Base-by-base conservation (phyloP, 129 eudicot species). In the Arctium lappa region DNA sequence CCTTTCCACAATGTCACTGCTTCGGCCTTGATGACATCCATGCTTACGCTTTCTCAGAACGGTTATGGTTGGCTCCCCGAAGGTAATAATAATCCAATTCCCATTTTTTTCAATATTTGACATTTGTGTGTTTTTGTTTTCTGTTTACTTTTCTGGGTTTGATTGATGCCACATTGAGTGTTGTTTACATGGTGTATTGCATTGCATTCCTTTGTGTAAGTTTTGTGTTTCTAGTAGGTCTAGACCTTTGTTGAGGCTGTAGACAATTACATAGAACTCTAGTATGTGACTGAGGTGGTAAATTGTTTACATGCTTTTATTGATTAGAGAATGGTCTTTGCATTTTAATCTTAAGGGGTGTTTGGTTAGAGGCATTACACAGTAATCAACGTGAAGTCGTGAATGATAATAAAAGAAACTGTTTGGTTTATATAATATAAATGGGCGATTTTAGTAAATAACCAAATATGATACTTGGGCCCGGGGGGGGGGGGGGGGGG, bases 1-100 rank as follows among this genome's bases (percentile, higher is more conserved):
- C 98, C 98, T 22, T 89, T 85, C 81, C 98, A 92, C 86, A 91
- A 92, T 0, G 97, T 91, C 1, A 95, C 98, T 34, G 97, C 98
- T 31, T 95, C 98, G 1, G 97, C 98, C 4, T 90, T 95, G 89
- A 95, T 95, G 98, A 95, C 98, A 11, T 95, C 97, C 34, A 89
- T 91, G 97, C 97, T 92, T 69, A 91, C 92, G 0, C 89, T 89
- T 40, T 92, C 98, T 82, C 81, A 81, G 68, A 72, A 81, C 18
- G 94, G 97, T 79, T 88, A 85, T 72, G 91, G 88, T 84, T 91
- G 97, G 97, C 91, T 93, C 72, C 91, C 97, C 3, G 92, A 91
- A 82, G 97, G 97, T 92, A 87, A 78, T 76, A n/a, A 77, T 40
- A 37, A 4, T 40, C 70, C 62, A 46, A 6, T 36, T 70, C 15